A percentile compares a stretch with the other conserved stretches of the same genome.
phyloP scores from a whole-genome alignment of 169 alveolate genomes.

The Prorocentrum cordatum region DNA sequence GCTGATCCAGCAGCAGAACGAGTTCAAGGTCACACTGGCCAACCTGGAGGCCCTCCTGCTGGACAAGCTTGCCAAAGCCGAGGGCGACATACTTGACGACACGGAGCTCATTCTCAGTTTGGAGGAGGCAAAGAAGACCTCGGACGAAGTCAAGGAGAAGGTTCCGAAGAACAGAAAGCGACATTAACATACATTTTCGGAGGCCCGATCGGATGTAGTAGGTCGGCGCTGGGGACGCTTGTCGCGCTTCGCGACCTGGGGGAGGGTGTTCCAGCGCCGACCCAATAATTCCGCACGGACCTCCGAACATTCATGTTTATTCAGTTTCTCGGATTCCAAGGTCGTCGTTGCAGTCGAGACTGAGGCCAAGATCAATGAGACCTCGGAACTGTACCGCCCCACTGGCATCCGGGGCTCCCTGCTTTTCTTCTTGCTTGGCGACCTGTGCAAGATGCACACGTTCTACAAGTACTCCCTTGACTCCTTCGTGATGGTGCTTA shows the following conservation, averaged over 20 bases:
- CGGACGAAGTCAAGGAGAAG: constrained; percentile 88
- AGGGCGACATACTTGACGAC: constrained; percentile 84
- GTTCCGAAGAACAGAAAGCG: constrained; percentile 79
- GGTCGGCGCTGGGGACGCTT: no score
- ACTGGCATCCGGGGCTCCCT: constrained; percentile 86
- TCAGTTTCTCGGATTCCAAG: not conserved
- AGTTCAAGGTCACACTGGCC: constrained; percentile 86
- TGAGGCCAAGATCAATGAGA: constrained; percentile 87
- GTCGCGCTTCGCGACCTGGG: no score
- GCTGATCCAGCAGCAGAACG: constrained; percentile 90
- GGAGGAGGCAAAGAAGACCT: constrained; percentile 88
- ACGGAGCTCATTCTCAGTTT: constrained; percentile 88
- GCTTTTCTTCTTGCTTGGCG: constrained; percentile 87
- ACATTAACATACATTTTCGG: no score
- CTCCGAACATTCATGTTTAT: not conserved
- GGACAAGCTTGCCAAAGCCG: constrained; percentile 80
- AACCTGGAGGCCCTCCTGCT: constrained; percentile 87
- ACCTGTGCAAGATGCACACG: constrained; percentile 85
- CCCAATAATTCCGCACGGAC: not conserved
- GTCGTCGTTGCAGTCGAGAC: constrained; percentile 83
- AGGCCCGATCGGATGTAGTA: no score
- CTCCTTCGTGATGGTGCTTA: constrained; percentile 87
- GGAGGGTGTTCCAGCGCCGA: no score
- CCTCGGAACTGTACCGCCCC: constrained; percentile 90
- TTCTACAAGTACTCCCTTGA: constrained; percentile 91